Conservation (phyloP, 805 yeast species). For the Schwanniomyces occidentalis region DNA sequence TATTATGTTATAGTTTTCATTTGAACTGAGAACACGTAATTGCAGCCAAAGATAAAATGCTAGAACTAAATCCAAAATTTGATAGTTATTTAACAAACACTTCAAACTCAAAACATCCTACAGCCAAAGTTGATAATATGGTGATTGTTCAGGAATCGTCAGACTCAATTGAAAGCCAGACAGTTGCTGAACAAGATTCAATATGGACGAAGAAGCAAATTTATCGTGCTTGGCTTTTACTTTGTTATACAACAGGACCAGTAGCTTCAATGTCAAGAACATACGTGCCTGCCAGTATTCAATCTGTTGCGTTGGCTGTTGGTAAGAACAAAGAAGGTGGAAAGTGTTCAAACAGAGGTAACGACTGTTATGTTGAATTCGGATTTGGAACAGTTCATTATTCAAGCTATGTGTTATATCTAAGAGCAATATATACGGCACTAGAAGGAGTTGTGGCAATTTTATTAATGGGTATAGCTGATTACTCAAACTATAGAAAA, state of each 20-base stretch:
- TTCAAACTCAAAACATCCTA: no score
- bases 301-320: constrained; percentile 31
- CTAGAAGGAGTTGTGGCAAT: constrained; percentile 38
- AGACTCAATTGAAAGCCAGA: no score
- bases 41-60: no score
- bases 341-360: constrained; percentile 27
- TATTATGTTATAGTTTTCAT: no score
- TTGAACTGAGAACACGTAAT: no score
- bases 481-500: constrained; percentile 37
- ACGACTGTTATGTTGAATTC: constrained; percentile 38
- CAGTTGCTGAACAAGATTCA: no score
- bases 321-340: constrained; percentile 27
- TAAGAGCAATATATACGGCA: constrained; percentile 37
- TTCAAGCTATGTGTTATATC: constrained; percentile 37
- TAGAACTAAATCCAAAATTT: no score
- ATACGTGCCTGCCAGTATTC: constrained; percentile 42
- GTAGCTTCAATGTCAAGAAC: constrained; percentile 42
- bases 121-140: no score
- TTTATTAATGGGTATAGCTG: constrained; percentile 41
- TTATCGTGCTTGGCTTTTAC: constrained; percentile 34
- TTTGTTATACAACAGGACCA: constrained; percentile 44
- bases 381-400: constrained; percentile 34
- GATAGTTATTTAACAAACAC: no score
- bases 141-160: no score
- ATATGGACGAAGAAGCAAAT: background rate